A percentile compares a stretch with the other conserved stretches of the same genome.
These are phyloP conservation scores for Xylaria arbuscula DNA, from an alignment of 2,329 filamentous ascomycete species.

Conservation along the genomic window DNA sequence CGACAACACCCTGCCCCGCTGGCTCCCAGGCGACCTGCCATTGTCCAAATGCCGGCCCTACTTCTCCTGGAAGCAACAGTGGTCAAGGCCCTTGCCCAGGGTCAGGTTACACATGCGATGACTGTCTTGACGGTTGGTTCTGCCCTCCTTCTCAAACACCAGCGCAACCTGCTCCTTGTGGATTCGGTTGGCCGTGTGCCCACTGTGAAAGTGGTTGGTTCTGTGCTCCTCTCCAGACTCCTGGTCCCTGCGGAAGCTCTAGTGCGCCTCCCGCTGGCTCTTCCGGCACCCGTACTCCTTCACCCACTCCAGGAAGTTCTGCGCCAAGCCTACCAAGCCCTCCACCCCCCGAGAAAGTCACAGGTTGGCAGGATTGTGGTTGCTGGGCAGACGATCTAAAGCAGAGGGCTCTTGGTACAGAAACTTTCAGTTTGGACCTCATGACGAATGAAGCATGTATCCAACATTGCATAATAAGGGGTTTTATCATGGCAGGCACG, in stretches of 20 bases:
- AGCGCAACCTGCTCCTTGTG: constrained; percentile 51
- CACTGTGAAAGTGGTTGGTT: constrained; percentile 54
- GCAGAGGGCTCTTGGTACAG: constrained; percentile 42
- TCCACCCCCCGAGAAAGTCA: constrained; percentile 41
- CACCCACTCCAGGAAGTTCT: neutral
- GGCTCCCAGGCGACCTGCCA: constrained; percentile 38
- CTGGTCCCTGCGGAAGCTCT: constrained; percentile 33
- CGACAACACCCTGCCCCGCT: constrained; percentile 33
- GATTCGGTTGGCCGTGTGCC: constrained; percentile 53
- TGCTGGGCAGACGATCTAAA: constrained; percentile 47
- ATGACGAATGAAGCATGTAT: constrained; percentile 55
- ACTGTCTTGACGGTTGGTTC: constrained; percentile 53
- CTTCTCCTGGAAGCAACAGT: constrained; percentile 34
- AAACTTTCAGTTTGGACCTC: constrained; percentile 34
- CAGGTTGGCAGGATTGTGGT: constrained; percentile 48
- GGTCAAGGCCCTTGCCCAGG: constrained; percentile 51
- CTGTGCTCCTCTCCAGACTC: constrained; percentile 48
- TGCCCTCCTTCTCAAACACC: constrained; percentile 52
- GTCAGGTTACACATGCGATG: constrained; percentile 52
- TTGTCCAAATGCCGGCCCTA: constrained; percentile 34
- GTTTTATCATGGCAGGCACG: constrained; percentile 61
- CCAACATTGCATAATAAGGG: constrained; percentile 58
- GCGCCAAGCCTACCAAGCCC: constrained; percentile 34
- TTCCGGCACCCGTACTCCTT: constrained; percentile 11
- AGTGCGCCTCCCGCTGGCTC: constrained; percentile 27